Evolutionary conservation across 164 flowering plant species (phyloP).

Genomic region (Macadamia integrifolia): DNA sequence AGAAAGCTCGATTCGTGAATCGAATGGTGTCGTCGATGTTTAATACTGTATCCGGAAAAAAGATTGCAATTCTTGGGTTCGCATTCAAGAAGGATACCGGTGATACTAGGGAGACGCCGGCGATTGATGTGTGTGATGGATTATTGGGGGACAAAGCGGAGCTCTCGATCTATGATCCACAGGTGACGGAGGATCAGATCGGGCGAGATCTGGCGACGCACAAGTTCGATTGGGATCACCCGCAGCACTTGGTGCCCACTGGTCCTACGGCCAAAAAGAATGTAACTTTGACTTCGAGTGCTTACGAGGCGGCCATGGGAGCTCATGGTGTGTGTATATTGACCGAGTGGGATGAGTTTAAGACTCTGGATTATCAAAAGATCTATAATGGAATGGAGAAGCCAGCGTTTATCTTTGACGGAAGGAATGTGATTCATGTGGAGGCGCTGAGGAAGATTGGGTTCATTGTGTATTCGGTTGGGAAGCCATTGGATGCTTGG

Average conservation of each 20-base stretch:
- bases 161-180: constrained; percentile 59
- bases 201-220: constrained; percentile 51
- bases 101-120: constrained; percentile 21
- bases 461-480: constrained; percentile 59
- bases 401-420: constrained; percentile 64
- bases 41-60: constrained; percentile 25
- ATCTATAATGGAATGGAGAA: constrained; percentile 57
- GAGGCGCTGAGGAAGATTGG: constrained; percentile 54
- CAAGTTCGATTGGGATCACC: constrained; percentile 70
- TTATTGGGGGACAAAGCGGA: constrained; percentile 54
- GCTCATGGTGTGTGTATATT: constrained; percentile 67
- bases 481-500: constrained; percentile 65
- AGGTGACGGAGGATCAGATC: constrained; percentile 58
- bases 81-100: constrained; percentile 24
- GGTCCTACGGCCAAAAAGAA: constrained; percentile 41
- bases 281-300: constrained; percentile 38
- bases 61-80: constrained; percentile 21
- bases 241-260: constrained; percentile 38
- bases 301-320: constrained; percentile 51
- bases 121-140: constrained; percentile 19
- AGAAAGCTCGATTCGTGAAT: constrained; percentile 21
- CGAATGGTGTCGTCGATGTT: constrained; percentile 23
- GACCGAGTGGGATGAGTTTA: constrained; percentile 80
- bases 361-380: constrained; percentile 43
- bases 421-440: constrained; percentile 48